Evolutionary conservation across 345 rosid species (phyloP).

Genomic region (Populus simonii): DNA sequence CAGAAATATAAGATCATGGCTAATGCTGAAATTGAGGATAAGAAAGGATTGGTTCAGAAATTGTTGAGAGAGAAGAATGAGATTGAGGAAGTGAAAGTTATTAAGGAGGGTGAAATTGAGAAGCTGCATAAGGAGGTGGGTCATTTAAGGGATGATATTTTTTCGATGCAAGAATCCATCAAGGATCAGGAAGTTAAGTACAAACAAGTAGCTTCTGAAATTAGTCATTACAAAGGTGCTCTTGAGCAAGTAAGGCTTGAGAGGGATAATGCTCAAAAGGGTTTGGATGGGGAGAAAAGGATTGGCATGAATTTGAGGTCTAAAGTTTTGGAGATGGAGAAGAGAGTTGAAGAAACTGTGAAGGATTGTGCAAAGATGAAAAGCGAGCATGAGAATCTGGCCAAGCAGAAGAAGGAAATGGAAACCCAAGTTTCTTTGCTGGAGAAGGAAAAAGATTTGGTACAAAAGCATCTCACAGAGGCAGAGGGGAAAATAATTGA

Average conservation of each 20-base stretch:
- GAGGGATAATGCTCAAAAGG: constrained; percentile 40
- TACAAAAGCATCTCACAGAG: constrained; percentile 41
- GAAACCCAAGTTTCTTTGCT: constrained; percentile 26
- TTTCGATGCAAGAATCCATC: constrained; percentile 30
- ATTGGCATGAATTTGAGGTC: constrained; percentile 30
- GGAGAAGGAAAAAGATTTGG: constrained; percentile 41
- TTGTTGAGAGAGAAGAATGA: constrained; percentile 43
- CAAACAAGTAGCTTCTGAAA: constrained; percentile 30
- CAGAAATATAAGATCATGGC: constrained; percentile 22
- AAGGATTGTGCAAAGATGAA: constrained; percentile 34
- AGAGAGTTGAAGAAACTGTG: constrained; percentile 28
- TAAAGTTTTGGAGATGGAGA: constrained; percentile 41
- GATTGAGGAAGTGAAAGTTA: constrained; percentile 35
- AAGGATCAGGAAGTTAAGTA: constrained; percentile 33
- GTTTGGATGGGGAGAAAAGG: constrained; percentile 44
- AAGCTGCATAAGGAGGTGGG: constrained; percentile 38
- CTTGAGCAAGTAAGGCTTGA: constrained; percentile 24
- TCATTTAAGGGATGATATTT: constrained; percentile 28
- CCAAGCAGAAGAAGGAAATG: constrained; percentile 31
- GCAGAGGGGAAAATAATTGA: constrained; percentile 29
- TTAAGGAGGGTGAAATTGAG: constrained; percentile 40
- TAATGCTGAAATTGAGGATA: constrained; percentile 24
- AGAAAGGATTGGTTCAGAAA: constrained; percentile 31
- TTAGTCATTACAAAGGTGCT: constrained; percentile 8
- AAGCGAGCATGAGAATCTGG: constrained; percentile 28